Conservation (phyloP, 1,139 yeast genomes). For the Taphrina sp. region DNA sequence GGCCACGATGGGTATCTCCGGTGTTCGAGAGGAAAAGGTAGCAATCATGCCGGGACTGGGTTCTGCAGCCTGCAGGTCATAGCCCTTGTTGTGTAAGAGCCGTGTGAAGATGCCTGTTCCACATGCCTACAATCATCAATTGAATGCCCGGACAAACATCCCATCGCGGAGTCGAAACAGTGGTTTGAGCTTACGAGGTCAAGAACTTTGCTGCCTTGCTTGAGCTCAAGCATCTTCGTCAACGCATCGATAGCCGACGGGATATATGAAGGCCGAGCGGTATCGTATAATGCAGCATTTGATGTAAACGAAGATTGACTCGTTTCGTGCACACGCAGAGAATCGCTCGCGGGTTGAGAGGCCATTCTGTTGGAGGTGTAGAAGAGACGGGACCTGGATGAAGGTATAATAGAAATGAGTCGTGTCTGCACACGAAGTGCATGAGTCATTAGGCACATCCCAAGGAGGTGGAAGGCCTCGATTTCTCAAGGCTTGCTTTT, state of each 20-base stretch:
- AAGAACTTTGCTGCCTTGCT: constrained; percentile 45
- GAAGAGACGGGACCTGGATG: too few relatives aligned
- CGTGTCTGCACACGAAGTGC: too few relatives aligned
- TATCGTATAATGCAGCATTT: constrained; percentile 57
- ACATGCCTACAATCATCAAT: constrained; percentile 6
- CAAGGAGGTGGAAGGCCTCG: too few relatives aligned
- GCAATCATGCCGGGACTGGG: constrained; percentile 62
- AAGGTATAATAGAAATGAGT: too few relatives aligned
- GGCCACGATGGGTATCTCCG: constrained; percentile 45
- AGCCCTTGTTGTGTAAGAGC: constrained; percentile 50
- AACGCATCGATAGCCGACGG: constrained; percentile 53
- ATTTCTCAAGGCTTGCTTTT: too few relatives aligned
- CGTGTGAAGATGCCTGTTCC: constrained; percentile 69
- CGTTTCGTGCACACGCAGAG: constrained; percentile 43
- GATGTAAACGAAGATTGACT: constrained; percentile 54
- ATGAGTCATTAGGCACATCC: too few relatives aligned
- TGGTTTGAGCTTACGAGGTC: constrained; percentile 52
- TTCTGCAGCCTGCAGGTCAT: constrained; percentile 54
- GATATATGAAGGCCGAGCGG: constrained; percentile 58
- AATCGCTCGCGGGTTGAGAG: too few relatives aligned
- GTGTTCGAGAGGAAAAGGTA: constrained; percentile 52
- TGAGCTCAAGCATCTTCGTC: constrained; percentile 47
- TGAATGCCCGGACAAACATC: neutral
- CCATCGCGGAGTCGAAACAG: neutral
- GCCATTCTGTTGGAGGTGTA: too few relatives aligned